Percentiles rank a stretch among this genome's conserved stretches.
phyloP scores from a whole-genome alignment of 1,284 basidiomycete species.

The Ganoderma boninense region DNA sequence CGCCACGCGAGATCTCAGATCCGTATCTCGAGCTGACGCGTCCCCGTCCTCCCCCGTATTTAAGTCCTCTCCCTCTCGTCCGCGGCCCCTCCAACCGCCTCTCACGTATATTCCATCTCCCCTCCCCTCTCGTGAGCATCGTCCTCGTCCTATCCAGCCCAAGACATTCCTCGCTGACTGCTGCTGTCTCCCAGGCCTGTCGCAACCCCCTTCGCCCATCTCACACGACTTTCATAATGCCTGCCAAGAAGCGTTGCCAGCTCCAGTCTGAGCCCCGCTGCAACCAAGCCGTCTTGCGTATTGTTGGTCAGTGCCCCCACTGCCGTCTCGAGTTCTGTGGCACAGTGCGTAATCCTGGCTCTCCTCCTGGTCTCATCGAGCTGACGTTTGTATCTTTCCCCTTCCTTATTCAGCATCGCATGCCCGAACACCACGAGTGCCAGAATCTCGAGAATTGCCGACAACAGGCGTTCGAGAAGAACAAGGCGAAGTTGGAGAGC shows the following conservation, averaged over 20 bases:
- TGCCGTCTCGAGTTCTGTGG: constrained; percentile 81
- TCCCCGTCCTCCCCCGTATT: constrained; percentile 41
- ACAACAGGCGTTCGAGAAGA: constrained; percentile 85
- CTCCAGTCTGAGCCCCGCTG: constrained; percentile 73
- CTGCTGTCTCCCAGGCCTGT: constrained; percentile 20
- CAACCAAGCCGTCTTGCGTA: constrained; percentile 78
- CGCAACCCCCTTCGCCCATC: constrained; percentile 24
- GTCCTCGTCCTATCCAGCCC: background rate
- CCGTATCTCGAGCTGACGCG: constrained; percentile 47
- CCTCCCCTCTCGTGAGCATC: constrained; percentile 21
- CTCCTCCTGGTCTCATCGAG: background rate
- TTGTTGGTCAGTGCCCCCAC: constrained; percentile 84
- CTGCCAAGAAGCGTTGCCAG: constrained; percentile 87
- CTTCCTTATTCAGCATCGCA: constrained; percentile 66
- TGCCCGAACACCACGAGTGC: constrained; percentile 85
- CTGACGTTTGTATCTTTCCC: background rate
- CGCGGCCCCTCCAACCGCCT: constrained; percentile 27
- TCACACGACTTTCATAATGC: constrained; percentile 57
- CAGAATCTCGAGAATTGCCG: constrained; percentile 81
- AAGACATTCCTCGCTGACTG: constrained; percentile 16
- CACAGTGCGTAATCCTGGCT: constrained; percentile 58
- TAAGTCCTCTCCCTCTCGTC: constrained; percentile 35
- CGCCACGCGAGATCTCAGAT: constrained; percentile 47
- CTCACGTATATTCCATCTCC: constrained; percentile 28
- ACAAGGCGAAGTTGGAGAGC: constrained; percentile 86